Evolutionary conservation across 2,329 filamentous ascomycete species (phyloP), one percentile per base, ranked within the genome.

Genomic region (Penicillium frequentans): DNA sequence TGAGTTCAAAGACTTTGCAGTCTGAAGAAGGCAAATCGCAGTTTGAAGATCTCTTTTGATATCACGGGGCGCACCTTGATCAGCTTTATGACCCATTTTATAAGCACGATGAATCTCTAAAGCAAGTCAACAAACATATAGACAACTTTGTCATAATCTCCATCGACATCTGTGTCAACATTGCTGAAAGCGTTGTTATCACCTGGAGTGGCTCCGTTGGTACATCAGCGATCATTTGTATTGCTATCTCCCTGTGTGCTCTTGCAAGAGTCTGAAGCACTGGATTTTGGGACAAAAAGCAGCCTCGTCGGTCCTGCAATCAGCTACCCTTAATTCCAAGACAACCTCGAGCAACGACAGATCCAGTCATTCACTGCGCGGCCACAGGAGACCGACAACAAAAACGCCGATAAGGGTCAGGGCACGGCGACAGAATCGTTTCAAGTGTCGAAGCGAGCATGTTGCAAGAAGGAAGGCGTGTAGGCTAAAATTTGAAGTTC

Each of bases 341-440:
- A n/a, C 16, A 37, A 5, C 33, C 33, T 6, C 6, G 33, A 37
- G 33, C 16, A 5, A 37, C 6, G 16, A 37, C 16, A 37, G 49
- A 54, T 29, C 49, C 35, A 51, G 21, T n/a, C 7, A 23, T 24
- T 10, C 29, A 61, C 19, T 64, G 60, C 23, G 59, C 6, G 26
- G 26, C 26, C 26, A 1, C 26, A 8, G 26, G 8, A 8, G 26
- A 26, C 26, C 26, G 26, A 26, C 26, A 26, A 8, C 26, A 7
- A 5, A 8, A 26, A 8, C 26, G 26, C 7, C 1, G 26, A 26
- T 5, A 7, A 26, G 7, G 26, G 26, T 8, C 26, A 26, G 26
- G 26, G 26, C 7, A 26, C 7, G 7, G 26, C 26, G 7, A 26
- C 26, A 26, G 26, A 8, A 26, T 2, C 2, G 26, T 8, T 8